A percentile compares a stretch with the other conserved stretches of the same genome.
Conservation (phyloP, 148 eudicot genomes). For the Chenopodium quinoa region DNA sequence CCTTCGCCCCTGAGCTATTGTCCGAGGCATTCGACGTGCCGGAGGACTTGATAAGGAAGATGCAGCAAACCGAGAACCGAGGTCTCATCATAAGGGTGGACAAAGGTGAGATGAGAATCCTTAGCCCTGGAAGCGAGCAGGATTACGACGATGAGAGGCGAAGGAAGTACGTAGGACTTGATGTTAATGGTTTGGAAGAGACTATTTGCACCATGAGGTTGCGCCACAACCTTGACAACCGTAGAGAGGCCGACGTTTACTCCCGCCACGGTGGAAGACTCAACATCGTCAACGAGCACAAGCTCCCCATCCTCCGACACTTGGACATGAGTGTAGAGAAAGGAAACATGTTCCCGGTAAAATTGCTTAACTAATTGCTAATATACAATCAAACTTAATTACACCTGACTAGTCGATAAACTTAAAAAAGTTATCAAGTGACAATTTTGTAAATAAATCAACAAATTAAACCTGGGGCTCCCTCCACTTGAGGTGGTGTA, state of each 20-base stretch:
- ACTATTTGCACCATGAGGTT: slow-evolving; percentile 50
- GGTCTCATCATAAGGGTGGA: slow-evolving; percentile 46
- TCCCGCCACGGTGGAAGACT: slow-evolving; percentile 56
- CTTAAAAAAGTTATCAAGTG: too few relatives aligned
- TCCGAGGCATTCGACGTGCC: slow-evolving; percentile 51
- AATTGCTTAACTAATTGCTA: not conserved
- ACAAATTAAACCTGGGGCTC: too few relatives aligned
- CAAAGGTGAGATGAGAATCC: slow-evolving; percentile 31
- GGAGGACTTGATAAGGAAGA: slow-evolving; percentile 33
- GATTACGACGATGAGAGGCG: slow-evolving; percentile 20
- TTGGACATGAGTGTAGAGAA: slow-evolving; percentile 65
- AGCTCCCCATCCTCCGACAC: slow-evolving; percentile 50
- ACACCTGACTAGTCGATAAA: too few relatives aligned
- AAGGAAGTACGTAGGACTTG: slow-evolving; percentile 28
- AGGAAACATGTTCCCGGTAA: slow-evolving; percentile 55
- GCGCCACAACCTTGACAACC: slow-evolving; percentile 41
- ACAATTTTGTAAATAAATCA: too few relatives aligned
- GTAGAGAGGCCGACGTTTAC: slow-evolving; percentile 46
- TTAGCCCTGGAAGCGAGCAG: slow-evolving; percentile 26
- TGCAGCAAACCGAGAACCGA: slow-evolving; percentile 41
- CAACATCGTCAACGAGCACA: slow-evolving; percentile 47
- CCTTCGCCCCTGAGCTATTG: slow-evolving; percentile 45
- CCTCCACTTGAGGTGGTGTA: too few relatives aligned
- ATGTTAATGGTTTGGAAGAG: slow-evolving; percentile 46
- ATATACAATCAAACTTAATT: too few relatives aligned